These are phyloP conservation scores for Globisporangium uncinulatum DNA, from an alignment of 352 stramenopile genomes.

Conservation along the genomic window DNA sequence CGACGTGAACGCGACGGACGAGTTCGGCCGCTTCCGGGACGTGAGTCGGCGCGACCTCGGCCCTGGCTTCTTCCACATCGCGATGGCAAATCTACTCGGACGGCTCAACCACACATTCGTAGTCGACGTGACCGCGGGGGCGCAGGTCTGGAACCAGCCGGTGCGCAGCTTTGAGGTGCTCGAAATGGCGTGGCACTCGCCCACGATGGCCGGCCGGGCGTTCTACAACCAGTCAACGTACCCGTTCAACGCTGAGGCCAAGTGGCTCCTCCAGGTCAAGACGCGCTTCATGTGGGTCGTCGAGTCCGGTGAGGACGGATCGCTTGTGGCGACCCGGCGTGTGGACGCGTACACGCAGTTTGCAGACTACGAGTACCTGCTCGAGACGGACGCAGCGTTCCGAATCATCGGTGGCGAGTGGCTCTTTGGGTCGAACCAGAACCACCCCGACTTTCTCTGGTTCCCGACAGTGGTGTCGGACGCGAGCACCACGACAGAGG, in stretches of 20 bases:
- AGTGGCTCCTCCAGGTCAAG: constrained; percentile 46
- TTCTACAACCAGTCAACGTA: constrained; percentile 48
- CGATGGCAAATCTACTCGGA: constrained; percentile 13
- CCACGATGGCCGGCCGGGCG: constrained; percentile 24
- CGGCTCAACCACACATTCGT: constrained; percentile 11
- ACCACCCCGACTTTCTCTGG: constrained; percentile 73
- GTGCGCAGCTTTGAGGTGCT: constrained; percentile 41
- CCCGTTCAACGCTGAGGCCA: constrained; percentile 55
- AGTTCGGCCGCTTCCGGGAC: constrained; percentile 10
- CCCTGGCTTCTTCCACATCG: constrained; percentile 14
- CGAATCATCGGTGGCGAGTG: constrained; percentile 72
- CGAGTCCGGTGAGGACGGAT: constrained; percentile 43
- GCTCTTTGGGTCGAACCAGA: constrained; percentile 38
- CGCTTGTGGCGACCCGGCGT: constrained; percentile 35
- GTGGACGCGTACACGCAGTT: constrained; percentile 45
- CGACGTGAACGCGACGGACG: constrained; percentile 7
- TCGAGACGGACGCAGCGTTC: constrained; percentile 56
- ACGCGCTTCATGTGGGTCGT: constrained; percentile 58
- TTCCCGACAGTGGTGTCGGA: constrained; percentile 40
- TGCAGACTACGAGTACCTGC: constrained; percentile 64
- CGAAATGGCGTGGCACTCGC: constrained; percentile 36
- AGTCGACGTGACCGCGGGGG: constrained; percentile 24
- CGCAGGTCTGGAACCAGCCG: constrained; percentile 65
- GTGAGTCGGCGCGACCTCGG: constrained; percentile 8
- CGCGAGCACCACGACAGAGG: constrained; percentile 25